Percentiles rank a stretch among this genome's conserved stretches.
Evolutionary conservation across 2,329 filamentous ascomycete species (phyloP).

Genomic region (Nannizzia gypsea): DNA sequence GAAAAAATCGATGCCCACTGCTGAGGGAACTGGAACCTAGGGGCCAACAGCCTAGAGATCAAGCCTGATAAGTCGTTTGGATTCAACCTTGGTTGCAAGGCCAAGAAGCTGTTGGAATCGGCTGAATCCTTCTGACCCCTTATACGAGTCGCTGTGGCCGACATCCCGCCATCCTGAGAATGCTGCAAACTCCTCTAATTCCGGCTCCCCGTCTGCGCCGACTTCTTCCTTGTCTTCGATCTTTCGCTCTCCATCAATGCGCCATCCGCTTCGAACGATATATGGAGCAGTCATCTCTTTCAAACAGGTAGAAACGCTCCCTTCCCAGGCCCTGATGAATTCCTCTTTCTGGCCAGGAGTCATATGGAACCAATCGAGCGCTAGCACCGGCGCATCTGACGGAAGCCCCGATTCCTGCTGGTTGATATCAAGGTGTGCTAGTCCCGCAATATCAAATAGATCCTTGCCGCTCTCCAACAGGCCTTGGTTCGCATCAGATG

Average conservation of each 20-base stretch:
- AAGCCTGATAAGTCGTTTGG: constrained; percentile 12
- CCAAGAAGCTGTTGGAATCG: constrained; percentile 19
- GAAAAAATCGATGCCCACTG: too few species aligned
- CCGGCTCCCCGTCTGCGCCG: background rate
- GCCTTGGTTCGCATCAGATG: constrained; percentile 31
- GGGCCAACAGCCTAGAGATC: background rate
- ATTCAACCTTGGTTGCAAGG: constrained; percentile 18
- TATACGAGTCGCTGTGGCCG: constrained; percentile 27
- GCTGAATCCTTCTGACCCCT: constrained; percentile 23
- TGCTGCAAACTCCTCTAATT: constrained; percentile 33
- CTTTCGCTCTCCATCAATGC: constrained; percentile 25
- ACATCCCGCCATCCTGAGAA: constrained; percentile 30
- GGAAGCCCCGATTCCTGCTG: constrained; percentile 20
- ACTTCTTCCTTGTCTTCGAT: constrained; percentile 9
- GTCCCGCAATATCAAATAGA: constrained; percentile 31
- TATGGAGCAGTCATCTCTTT: constrained; percentile 16
- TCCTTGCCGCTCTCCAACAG: constrained; percentile 27
- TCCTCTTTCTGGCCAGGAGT: constrained; percentile 12
- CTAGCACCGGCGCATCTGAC: constrained; percentile 21
- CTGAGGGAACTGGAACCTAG: too few species aligned
- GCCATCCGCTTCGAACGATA: constrained; percentile 28
- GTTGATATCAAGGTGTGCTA: constrained; percentile 34
- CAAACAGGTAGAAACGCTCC: constrained; percentile 17
- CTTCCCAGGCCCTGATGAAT: constrained; percentile 22
- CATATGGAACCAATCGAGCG: constrained; percentile 27